Evolutionary conservation across 768 basidiomycete genomes (phyloP).

Genomic region (Boletus huronensis): DNA sequence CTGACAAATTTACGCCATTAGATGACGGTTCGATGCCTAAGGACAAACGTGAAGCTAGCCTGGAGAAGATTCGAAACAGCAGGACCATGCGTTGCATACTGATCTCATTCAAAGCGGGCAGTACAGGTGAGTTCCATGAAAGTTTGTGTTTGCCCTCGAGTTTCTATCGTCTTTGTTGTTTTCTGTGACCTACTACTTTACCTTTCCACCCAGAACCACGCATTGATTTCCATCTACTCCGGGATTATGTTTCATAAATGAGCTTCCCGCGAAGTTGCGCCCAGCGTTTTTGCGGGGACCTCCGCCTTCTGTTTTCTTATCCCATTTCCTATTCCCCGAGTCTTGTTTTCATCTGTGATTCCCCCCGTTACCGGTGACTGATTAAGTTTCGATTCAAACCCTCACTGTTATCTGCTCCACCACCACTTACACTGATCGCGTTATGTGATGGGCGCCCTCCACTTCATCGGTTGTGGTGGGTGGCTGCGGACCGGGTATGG

Average conservation of each 20-base stretch:
- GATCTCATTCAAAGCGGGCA: slow-evolving; percentile 95
- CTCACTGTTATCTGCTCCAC: background rate
- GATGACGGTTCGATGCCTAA: slow-evolving; percentile 88
- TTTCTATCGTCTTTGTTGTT: background rate
- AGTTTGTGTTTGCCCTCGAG: background rate
- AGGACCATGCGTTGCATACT: slow-evolving; percentile 68
- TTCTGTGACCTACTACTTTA: background rate
- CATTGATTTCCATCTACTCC: too few species aligned
- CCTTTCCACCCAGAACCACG: too few species aligned
- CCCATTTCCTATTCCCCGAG: background rate
- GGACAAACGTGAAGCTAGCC: slow-evolving; percentile 68
- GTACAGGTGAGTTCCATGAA: slow-evolving; percentile 58
- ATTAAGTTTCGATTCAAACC: slow-evolving; percentile 7
- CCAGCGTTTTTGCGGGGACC: background rate
- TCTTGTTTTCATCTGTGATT: background rate
- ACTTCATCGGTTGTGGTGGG: slow-evolving; percentile 1
- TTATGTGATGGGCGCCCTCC: background rate
- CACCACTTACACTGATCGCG: background rate
- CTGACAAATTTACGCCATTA: slow-evolving; percentile 32
- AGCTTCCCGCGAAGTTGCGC: background rate
- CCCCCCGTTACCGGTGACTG: slow-evolving; percentile 5
- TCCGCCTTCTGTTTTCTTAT: background rate
- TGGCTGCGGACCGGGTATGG: background rate
- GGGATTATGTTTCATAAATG: background rate
- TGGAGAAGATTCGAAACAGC: slow-evolving; percentile 68